Evolutionary conservation across 2,329 filamentous ascomycete genomes (phyloP).

Genomic region (Penicillium thymicola): DNA sequence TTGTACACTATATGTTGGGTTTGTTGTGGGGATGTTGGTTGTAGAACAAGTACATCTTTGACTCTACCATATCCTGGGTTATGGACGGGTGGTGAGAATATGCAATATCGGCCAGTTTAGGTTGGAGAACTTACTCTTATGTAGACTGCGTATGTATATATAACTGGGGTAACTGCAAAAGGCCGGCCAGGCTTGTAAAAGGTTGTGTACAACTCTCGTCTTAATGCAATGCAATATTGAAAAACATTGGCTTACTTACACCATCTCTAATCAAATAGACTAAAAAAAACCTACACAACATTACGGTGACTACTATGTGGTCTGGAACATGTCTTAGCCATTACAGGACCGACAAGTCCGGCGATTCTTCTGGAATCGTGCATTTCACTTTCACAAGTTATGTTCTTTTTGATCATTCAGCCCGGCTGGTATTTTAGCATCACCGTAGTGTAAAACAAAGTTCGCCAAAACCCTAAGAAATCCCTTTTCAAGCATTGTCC

Average conservation of each 20-base stretch:
- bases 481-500: conserved; percentile 25
- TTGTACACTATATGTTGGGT: not conserved
- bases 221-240: no score
- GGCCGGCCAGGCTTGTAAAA: no score
- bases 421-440: conserved; percentile 39
- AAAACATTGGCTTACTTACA: not conserved
- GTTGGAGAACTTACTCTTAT: no score
- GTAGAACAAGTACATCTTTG: not conserved
- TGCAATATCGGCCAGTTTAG: not conserved
- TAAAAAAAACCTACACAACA: not conserved
- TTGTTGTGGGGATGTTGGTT: not conserved
- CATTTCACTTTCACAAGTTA: conserved; percentile 23
- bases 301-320: not conserved
- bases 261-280: not conserved
- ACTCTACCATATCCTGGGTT: not conserved
- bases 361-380: conserved; percentile 18
- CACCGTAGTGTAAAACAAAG: conserved; percentile 41
- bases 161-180: not conserved
- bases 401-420: conserved; percentile 40
- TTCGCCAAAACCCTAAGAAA: conserved; percentile 48
- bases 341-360: conserved; percentile 13
- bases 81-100: not conserved
- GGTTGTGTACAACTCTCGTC: not conserved
- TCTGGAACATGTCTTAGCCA: conserved; percentile 3
- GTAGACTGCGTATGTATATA: not conserved